These are phyloP conservation scores for Pythium vanterpoolii DNA, from an alignment of 352 stramenopile species.

Conservation along the genomic window DNA sequence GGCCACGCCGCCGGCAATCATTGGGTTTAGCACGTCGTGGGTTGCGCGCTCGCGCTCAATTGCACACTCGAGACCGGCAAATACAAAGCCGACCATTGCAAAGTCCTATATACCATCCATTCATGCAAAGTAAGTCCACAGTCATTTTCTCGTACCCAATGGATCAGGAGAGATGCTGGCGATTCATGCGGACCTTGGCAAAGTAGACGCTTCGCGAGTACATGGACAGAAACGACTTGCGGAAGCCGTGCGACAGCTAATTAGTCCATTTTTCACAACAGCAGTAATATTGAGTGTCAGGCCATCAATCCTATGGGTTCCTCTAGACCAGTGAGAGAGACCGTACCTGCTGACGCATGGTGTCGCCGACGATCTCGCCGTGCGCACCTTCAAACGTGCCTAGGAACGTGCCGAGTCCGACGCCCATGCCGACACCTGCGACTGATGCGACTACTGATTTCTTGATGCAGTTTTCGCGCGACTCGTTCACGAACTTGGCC, in stretches of 20 bases:
- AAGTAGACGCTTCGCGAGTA: constrained; percentile 87
- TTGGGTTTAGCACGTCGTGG: constrained; percentile 76
- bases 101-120: constrained; percentile 56
- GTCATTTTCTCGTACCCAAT: background rate
- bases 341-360: constrained; percentile 80
- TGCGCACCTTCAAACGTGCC: constrained; percentile 87
- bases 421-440: constrained; percentile 67
- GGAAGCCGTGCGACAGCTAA: constrained; percentile 84
- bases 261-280: background rate
- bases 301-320: background rate
- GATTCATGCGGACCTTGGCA: constrained; percentile 45
- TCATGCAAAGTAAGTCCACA: background rate
- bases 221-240: constrained; percentile 73
- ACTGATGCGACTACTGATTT: constrained; percentile 77
- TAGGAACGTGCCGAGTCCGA: constrained; percentile 82
- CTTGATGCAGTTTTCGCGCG: constrained; percentile 81
- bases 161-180: background rate
- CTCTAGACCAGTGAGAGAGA: background rate
- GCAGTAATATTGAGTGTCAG: background rate
- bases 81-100: constrained; percentile 74
- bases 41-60: constrained; percentile 79
- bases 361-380: constrained; percentile 79
- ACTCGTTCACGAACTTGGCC: constrained; percentile 77
- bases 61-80: constrained; percentile 76
- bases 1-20: constrained; percentile 67